phyloP scores from a whole-genome alignment of 257 asterid species.

The Solanum chaucha region DNA sequence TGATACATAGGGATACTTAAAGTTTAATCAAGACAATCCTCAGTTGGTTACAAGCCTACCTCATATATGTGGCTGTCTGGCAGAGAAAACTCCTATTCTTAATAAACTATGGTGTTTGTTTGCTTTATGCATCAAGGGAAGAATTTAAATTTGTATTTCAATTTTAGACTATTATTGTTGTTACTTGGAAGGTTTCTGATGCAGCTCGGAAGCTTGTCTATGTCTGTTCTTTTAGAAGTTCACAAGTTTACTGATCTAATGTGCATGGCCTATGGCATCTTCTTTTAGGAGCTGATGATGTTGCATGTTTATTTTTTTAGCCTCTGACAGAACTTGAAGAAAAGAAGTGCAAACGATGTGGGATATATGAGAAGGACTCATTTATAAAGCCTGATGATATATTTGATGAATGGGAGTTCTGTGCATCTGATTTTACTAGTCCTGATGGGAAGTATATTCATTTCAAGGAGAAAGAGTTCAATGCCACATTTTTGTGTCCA shows the following conservation, averaged over 20 bases:
- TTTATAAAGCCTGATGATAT: conserved; percentile 4
- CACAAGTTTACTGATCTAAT: neutral
- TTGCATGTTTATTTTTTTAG: neutral
- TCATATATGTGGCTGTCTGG: neutral
- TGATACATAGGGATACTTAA: neutral
- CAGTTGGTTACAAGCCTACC: neutral
- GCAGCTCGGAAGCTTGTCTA: neutral
- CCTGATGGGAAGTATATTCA: conserved; percentile 16
- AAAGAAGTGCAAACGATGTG: conserved; percentile 13
- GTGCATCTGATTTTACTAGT: conserved; percentile 5
- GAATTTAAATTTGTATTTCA: neutral
- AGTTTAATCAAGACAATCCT: neutral
- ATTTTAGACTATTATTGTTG: neutral
- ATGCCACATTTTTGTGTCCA: conserved; percentile 28
- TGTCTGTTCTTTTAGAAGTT: neutral
- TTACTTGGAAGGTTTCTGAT: neutral
- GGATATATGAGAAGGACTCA: conserved; percentile 6
- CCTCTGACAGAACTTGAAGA: conserved; percentile 9
- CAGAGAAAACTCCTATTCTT: neutral
- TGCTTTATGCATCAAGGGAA: neutral
- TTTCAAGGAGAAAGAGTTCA: conserved; percentile 22
- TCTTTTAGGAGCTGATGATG: neutral
- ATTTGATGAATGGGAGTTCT: conserved; percentile 19
- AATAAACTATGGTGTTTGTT: neutral
- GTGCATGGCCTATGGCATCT: neutral